Percentiles rank a stretch among this genome's conserved stretches.
Conservation (phyloP, 176 grass and related monocot species). For the Musa acuminata region DNA sequence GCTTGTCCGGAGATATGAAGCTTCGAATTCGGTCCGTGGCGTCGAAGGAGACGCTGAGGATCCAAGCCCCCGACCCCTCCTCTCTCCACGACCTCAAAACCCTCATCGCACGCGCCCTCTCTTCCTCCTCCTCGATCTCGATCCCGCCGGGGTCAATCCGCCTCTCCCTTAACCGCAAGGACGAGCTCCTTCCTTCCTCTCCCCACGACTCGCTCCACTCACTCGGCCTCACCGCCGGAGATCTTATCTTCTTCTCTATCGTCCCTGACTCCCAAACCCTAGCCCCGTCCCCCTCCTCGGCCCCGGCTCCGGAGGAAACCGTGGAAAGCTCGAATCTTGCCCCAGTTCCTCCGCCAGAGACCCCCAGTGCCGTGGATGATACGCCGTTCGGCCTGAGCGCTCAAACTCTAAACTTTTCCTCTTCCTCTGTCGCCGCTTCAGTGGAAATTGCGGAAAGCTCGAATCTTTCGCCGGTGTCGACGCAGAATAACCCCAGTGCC, state of each 20-base stretch:
- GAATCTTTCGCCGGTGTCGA: constrained; percentile 12
- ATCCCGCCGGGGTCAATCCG: constrained; percentile 57
- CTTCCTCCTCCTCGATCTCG: constrained; percentile 20
- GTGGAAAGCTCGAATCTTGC: not conserved
- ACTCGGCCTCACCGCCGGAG: constrained; percentile 74
- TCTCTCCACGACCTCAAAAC: constrained; percentile 46
- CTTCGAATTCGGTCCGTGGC: constrained; percentile 57
- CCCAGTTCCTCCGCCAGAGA: not conserved
- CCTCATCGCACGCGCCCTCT: constrained; percentile 43
- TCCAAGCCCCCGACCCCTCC: constrained; percentile 42
- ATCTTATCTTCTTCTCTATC: constrained; percentile 62
- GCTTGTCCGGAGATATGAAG: constrained; percentile 34
- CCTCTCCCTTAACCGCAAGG: constrained; percentile 76
- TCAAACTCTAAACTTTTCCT: not conserved
- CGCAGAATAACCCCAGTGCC: constrained; percentile 15
- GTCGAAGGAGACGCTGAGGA: constrained; percentile 49
- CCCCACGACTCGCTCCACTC: constrained; percentile 34
- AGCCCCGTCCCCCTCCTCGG: not conserved
- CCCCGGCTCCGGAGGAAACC: not conserved
- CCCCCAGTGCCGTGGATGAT: not conserved
- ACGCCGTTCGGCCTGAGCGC: not conserved
- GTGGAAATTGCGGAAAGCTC: constrained; percentile 6
- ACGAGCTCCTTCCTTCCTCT: constrained; percentile 52
- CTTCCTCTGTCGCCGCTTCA: not conserved
- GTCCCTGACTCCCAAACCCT: constrained; percentile 6